Base-by-base conservation (phyloP, 2,329 filamentous ascomycete species). In the Pyrenophora seminiperda region DNA sequence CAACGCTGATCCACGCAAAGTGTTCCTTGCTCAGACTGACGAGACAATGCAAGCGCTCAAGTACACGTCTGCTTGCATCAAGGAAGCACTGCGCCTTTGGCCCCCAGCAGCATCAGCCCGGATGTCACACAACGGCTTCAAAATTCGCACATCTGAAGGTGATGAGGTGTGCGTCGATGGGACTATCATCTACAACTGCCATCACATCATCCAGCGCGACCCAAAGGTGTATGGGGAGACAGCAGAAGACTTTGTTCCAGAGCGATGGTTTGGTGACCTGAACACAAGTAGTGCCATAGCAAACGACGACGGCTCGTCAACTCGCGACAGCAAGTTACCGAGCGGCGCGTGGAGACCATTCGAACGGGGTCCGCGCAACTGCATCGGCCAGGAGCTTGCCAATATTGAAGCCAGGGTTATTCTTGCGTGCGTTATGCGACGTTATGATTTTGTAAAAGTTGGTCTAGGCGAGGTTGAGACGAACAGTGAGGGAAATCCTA, bases 301-400 rank as follows among this genome's bases (percentile, higher is more conserved):
- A 10, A 62, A 66, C 7, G 54, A 54, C 3, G 50, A 53, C 10
- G 48, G 40, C 2, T 40, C 41, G 4, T 45, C 51, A n/a, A 38
- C 45, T 2, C 53, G 54, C 19, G 53, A 47, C 2, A 61, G 56
- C 33, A 55, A 62, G 68, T 53, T 75, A 66, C 61, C 74, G 59
- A 20, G 54, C 70, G 77, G 56, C 44, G 79, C 81, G 0, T 86
- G 77, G 76, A 73, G 81, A 6, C 72, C 80, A 0, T 86, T 86
- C 62, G 80, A 81, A 58, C 73, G 78, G 39, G 83, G 83, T 0
- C 75, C 78, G 2, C 66, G 82, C 13, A 81, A 80, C 49, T 86
- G 83, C 58, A 81, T 84, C 31, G 82, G 81, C 0, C 81, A 84
- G 65, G 81, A 83, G 61, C 72, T 84, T 33, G 81, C 78, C 1